Evolutionary conservation across 257 asterid genomes (phyloP).

Genomic region (Solanum chiquidenum): DNA sequence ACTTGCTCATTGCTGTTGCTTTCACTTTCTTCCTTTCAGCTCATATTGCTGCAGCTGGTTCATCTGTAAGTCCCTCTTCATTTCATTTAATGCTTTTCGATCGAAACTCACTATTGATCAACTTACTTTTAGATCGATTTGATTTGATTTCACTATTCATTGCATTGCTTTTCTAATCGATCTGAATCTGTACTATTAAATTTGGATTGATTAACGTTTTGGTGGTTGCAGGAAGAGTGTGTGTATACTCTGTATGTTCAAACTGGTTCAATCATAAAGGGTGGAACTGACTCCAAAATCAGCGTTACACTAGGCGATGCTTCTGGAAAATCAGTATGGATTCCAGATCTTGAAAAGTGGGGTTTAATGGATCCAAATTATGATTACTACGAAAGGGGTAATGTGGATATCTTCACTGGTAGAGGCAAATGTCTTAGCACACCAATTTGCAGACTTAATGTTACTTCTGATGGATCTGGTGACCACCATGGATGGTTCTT

Average conservation of each 20-base stretch:
- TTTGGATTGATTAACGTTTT: no score
- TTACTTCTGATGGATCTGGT: conserved; percentile 35
- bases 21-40: conserved; percentile 16
- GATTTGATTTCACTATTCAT: background rate
- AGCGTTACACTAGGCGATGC: conserved; percentile 33
- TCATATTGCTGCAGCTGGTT: background rate
- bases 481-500: conserved; percentile 30
- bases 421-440: conserved; percentile 31
- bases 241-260: conserved; percentile 37
- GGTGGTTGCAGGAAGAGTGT: conserved; percentile 29
- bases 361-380: conserved; percentile 44
- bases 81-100: background rate
- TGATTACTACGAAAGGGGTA: conserved; percentile 49
- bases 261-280: conserved; percentile 38
- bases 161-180: background rate
- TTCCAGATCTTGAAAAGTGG: conserved; percentile 40
- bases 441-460: conserved; percentile 46
- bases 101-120: background rate
- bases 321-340: conserved; percentile 20
- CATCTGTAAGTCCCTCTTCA: conserved; percentile 20
- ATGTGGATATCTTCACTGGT: conserved; percentile 41
- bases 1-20: conserved; percentile 7
- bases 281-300: conserved; percentile 46
- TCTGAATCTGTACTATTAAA: background rate
- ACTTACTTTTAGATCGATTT: background rate